Conservation (phyloP, 768 basidiomycete species). For the Tulasnella sp. region DNA sequence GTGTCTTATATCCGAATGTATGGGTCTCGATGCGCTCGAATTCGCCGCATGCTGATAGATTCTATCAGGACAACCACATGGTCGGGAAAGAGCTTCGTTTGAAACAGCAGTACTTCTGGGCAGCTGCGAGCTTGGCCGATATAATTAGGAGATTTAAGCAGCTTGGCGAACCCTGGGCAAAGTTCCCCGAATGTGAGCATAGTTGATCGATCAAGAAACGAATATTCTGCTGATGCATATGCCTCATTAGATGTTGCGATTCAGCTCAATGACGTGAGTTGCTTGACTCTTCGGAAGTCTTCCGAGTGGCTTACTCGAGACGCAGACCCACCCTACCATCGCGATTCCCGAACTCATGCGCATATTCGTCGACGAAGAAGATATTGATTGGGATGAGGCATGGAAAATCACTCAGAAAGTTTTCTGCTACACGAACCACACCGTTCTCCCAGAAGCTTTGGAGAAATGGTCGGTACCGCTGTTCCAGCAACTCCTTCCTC, state of each 20-base stretch:
- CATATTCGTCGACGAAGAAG: slow-evolving; percentile 81
- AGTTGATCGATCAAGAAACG: neutral
- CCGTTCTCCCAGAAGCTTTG: slow-evolving; percentile 69
- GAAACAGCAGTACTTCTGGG: slow-evolving; percentile 82
- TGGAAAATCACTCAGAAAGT: slow-evolving; percentile 88
- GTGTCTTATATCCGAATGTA: slow-evolving; percentile 95
- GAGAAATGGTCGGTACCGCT: slow-evolving; percentile 87
- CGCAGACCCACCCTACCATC: slow-evolving; percentile 87
- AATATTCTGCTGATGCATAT: neutral
- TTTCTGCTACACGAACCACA: slow-evolving; percentile 96
- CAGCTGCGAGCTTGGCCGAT: slow-evolving; percentile 79
- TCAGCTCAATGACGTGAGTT: slow-evolving; percentile 82
- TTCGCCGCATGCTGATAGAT: neutral
- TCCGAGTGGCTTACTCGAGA: neutral
- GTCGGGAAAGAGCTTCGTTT: slow-evolving; percentile 70
- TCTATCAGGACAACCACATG: slow-evolving; percentile 25
- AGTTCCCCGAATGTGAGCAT: slow-evolving; percentile 74
- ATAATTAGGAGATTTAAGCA: slow-evolving; percentile 93
- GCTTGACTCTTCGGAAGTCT: too few species aligned
- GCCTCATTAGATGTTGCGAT: slow-evolving; percentile 67
- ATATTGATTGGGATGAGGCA: slow-evolving; percentile 72
- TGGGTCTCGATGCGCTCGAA: slow-evolving; percentile 4
- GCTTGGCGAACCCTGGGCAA: slow-evolving; percentile 70
- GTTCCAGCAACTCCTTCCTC: slow-evolving; percentile 77
- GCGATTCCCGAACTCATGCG: slow-evolving; percentile 95